Evolutionary conservation across 2,329 filamentous ascomycete species (phyloP).

Genomic region (Epichloe hybrida): DNA sequence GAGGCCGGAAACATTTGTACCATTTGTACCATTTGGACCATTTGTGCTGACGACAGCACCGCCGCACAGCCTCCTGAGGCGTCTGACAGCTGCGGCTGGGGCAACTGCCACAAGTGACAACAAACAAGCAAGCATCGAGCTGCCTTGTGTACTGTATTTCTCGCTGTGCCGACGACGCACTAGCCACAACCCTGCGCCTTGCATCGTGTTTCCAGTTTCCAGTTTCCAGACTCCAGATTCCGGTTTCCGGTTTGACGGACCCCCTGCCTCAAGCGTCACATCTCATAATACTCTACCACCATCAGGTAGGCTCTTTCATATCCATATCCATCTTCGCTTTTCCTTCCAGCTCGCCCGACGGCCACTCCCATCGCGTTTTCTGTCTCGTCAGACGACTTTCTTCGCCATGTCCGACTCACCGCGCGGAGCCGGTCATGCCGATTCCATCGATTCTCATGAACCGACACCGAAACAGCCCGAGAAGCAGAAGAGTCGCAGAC

Average conservation of each 20-base stretch:
- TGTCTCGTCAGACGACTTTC: slow-evolving; percentile 7
- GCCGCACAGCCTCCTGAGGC: too few species aligned
- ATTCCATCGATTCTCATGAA: slow-evolving; percentile 43
- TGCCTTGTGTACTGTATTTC: neutral
- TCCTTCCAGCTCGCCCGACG: neutral
- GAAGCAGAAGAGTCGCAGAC: slow-evolving; percentile 83
- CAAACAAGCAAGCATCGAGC: too few species aligned
- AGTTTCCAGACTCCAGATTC: neutral
- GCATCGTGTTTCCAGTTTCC: neutral
- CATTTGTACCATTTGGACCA: too few species aligned
- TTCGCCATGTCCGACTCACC: slow-evolving; percentile 34
- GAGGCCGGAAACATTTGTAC: too few species aligned
- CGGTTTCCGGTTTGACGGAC: neutral
- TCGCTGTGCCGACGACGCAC: neutral
- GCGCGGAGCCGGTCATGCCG: slow-evolving; percentile 30
- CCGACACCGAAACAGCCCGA: slow-evolving; percentile 41
- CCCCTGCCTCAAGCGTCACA: neutral
- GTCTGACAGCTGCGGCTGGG: too few species aligned
- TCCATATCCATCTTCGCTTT: too few species aligned
- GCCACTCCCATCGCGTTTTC: neutral
- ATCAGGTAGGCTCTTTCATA: neutral
- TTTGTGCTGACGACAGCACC: too few species aligned
- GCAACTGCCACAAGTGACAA: too few species aligned
- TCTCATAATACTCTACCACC: neutral
- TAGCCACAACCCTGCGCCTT: neutral